Conservation (phyloP, 306 rosid genomes). For the Prunus armeniaca region DNA sequence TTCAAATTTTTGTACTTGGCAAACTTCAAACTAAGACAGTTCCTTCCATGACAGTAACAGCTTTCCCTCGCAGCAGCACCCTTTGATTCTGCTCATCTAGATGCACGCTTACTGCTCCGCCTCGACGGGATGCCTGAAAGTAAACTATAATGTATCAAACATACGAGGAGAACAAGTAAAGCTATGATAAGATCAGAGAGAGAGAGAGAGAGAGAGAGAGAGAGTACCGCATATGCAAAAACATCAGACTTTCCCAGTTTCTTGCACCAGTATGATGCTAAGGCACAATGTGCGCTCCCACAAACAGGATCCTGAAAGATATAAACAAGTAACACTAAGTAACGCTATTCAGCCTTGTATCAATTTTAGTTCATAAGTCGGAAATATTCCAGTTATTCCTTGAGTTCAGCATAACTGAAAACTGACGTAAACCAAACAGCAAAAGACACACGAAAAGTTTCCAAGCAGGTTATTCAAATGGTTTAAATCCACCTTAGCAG, state of each 20-base stretch:
- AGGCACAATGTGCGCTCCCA: slow-evolving; percentile 62
- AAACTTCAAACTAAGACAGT: slow-evolving; percentile 43
- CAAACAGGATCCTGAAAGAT: slow-evolving; percentile 52
- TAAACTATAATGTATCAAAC: neutral
- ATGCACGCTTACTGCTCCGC: slow-evolving; percentile 61
- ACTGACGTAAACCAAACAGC: neutral
- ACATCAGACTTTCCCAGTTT: slow-evolving; percentile 51
- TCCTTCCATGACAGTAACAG: slow-evolving; percentile 68
- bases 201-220: slow-evolving; percentile 4
- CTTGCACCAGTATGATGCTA: slow-evolving; percentile 55
- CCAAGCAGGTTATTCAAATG: neutral
- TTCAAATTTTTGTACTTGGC: neutral
- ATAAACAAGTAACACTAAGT: neutral
- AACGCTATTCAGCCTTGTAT: neutral
- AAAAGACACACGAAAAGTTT: neutral
- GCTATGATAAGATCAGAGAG: neutral
- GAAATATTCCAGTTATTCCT: neutral
- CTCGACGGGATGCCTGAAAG: slow-evolving; percentile 70
- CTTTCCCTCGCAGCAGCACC: slow-evolving; percentile 70
- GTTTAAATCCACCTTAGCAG: too few species aligned
- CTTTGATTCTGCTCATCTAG: slow-evolving; percentile 58
- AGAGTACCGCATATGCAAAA: slow-evolving; percentile 45
- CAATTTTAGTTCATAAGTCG: neutral
- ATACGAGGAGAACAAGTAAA: neutral
- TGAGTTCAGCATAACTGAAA: neutral